These are phyloP conservation scores for Gossypium anomalum DNA, from an alignment of 345 rosid genomes.

Conservation along the genomic window DNA sequence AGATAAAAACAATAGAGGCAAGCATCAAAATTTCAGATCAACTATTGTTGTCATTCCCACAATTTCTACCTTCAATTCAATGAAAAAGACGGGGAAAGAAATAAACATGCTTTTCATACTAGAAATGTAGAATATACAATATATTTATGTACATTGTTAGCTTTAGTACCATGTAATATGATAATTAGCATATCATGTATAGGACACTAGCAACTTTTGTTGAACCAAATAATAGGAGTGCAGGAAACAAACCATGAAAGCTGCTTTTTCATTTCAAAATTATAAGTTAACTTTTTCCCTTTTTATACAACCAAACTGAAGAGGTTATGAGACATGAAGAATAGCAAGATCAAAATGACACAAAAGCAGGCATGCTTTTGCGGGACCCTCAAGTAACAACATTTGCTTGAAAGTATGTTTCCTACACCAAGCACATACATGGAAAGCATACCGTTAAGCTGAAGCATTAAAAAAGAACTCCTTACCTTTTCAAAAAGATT, in stretches of 20 bases:
- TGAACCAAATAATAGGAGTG: background rate
- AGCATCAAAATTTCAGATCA: background rate
- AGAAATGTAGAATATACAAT: background rate
- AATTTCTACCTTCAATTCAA: background rate
- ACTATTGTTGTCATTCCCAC: background rate
- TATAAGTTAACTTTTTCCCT: background rate
- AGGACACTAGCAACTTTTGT: background rate
- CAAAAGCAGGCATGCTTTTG: background rate
- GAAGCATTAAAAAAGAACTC: background rate
- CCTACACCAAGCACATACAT: background rate
- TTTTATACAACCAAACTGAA: background rate
- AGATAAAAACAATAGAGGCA: background rate
- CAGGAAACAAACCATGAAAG: background rate
- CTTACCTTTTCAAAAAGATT: slow-evolving; percentile 96
- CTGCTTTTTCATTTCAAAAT: background rate
- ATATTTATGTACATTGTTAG: background rate
- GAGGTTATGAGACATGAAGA: background rate
- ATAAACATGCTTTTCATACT: background rate
- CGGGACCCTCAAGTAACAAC: background rate
- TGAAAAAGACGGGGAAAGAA: background rate
- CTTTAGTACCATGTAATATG: background rate
- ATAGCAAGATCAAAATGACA: background rate
- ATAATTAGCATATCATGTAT: background rate
- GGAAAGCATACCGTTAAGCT: background rate
- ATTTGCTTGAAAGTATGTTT: background rate